phyloP scores from a whole-genome alignment of 2,329 filamentous ascomycete genomes.

The Rhinocladiella similis region DNA sequence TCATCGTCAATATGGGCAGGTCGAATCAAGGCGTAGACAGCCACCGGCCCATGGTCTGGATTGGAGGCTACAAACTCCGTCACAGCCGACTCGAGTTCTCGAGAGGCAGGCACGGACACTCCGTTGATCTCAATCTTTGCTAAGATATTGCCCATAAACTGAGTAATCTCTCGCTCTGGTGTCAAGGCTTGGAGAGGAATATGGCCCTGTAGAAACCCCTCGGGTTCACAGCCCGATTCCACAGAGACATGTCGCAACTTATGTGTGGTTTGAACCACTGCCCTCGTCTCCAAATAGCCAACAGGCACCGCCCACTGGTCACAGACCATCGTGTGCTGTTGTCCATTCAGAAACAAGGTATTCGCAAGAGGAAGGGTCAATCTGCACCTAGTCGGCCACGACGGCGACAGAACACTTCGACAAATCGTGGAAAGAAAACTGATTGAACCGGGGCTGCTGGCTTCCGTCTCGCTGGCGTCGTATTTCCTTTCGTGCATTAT shows the following conservation, averaged over 20 bases:
- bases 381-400: neutral
- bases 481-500: no score
- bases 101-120: slow-evolving; percentile 21
- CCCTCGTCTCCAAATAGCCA: neutral
- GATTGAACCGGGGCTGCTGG: neutral
- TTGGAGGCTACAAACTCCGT: slow-evolving; percentile 9
- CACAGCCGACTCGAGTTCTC: slow-evolving; percentile 27
- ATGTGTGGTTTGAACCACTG: neutral
- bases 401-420: neutral
- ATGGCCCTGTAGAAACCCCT: slow-evolving; percentile 4
- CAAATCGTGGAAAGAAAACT: neutral
- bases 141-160: slow-evolving; percentile 30
- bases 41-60: slow-evolving; percentile 11
- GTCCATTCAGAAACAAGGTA: slow-evolving; percentile 29
- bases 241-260: slow-evolving; percentile 1
- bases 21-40: slow-evolving; percentile 24
- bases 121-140: slow-evolving; percentile 24
- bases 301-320: slow-evolving; percentile 12
- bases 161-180: slow-evolving; percentile 16
- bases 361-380: slow-evolving; percentile 24
- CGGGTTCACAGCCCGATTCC: slow-evolving; percentile 1
- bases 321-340: slow-evolving; percentile 21
- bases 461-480: neutral
- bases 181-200: slow-evolving; percentile 23
- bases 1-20: neutral